Evolutionary conservation across 2,329 filamentous ascomycete genomes (phyloP).

Genomic region (Epichloe sylvatica): DNA sequence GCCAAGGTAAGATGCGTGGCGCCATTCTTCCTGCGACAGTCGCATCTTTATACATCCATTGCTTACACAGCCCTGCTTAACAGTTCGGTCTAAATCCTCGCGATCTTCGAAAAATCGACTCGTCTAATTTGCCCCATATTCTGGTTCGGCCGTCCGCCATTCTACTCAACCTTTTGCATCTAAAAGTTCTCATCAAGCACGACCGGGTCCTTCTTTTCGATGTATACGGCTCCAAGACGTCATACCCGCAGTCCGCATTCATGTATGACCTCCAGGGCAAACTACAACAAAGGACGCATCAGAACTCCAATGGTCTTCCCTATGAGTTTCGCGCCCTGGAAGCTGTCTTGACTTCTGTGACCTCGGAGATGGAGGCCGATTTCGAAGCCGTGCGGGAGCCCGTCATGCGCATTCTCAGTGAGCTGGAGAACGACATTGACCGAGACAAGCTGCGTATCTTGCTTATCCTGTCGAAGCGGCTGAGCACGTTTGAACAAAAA

Average conservation of each 20-base stretch:
- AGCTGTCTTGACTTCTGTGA: slow-evolving; percentile 87
- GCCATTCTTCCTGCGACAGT: neutral
- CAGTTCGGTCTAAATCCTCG: slow-evolving; percentile 86
- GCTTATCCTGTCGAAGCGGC: slow-evolving; percentile 84
- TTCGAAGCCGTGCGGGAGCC: slow-evolving; percentile 90
- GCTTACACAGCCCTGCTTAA: neutral
- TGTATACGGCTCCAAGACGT: slow-evolving; percentile 85
- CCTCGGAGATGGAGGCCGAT: slow-evolving; percentile 79
- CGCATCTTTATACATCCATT: neutral
- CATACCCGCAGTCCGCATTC: slow-evolving; percentile 89
- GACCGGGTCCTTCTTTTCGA: slow-evolving; percentile 93
- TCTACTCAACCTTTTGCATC: slow-evolving; percentile 87
- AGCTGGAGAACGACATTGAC: slow-evolving; percentile 93
- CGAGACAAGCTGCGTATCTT: slow-evolving; percentile 82
- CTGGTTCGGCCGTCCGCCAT: slow-evolving; percentile 87
- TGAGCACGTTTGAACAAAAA: slow-evolving; percentile 96
- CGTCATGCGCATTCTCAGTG: slow-evolving; percentile 73
- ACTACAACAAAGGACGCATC: slow-evolving; percentile 56
- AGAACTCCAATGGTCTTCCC: slow-evolving; percentile 53
- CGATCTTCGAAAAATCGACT: slow-evolving; percentile 95
- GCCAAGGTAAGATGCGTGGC: slow-evolving; percentile 53
- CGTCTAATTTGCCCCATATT: slow-evolving; percentile 87
- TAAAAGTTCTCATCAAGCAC: slow-evolving; percentile 88
- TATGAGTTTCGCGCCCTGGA: slow-evolving; percentile 96
- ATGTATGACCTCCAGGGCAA: slow-evolving; percentile 96